These are phyloP conservation scores for Sedum album DNA, from an alignment of 164 flowering plant species.

Conservation along the genomic window DNA sequence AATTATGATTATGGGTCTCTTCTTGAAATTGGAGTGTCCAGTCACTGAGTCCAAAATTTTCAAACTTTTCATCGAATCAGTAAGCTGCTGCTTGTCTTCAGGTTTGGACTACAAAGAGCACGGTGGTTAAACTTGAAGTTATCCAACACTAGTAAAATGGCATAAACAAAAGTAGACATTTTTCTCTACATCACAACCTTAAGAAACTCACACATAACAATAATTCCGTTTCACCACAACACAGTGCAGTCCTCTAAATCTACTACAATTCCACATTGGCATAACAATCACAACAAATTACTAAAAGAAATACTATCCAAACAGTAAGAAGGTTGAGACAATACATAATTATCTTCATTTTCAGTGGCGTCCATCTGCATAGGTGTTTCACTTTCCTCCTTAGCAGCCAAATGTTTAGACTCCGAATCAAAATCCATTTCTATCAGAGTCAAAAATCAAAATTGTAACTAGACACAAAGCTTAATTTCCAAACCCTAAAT, in stretches of 20 bases:
- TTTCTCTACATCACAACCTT: background rate
- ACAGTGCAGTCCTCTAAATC: background rate
- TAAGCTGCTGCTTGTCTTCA: slow-evolving; percentile 40
- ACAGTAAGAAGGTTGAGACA: background rate
- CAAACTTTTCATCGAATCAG: slow-evolving; percentile 53
- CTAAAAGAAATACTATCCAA: background rate
- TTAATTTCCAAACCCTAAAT: too few species aligned
- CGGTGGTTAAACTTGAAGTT: background rate
- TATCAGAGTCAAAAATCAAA: background rate
- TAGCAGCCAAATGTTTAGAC: background rate
- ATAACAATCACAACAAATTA: background rate
- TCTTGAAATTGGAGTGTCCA: slow-evolving; percentile 34
- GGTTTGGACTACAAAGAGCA: slow-evolving; percentile 20
- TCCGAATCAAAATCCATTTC: slow-evolving; percentile 6
- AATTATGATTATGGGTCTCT: slow-evolving; percentile 73
- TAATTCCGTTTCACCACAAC: background rate
- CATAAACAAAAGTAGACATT: background rate
- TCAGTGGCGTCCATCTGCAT: background rate
- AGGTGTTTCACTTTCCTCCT: background rate
- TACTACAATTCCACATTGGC: background rate
- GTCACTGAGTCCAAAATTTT: slow-evolving; percentile 37
- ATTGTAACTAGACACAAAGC: background rate
- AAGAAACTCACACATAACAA: background rate
- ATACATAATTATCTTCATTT: background rate
- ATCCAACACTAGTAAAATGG: background rate